These are phyloP conservation scores for Plasmopara muralis DNA, from an alignment of 352 stramenopile genomes.

Conservation along the genomic window DNA sequence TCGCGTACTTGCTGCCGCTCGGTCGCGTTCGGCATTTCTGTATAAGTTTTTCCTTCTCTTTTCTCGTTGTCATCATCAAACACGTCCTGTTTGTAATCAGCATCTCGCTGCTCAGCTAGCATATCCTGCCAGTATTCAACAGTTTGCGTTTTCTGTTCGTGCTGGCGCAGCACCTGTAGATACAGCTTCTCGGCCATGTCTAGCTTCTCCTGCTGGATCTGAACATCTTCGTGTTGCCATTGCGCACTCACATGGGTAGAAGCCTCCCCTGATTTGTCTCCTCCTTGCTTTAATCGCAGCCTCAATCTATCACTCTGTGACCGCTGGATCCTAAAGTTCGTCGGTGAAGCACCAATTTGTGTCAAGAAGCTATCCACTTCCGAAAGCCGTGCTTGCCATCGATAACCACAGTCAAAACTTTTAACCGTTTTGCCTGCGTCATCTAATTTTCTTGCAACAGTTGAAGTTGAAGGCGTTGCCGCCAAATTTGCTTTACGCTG, in stretches of 20 bases:
- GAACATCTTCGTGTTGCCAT: too few relatives aligned
- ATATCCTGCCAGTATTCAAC: slow-evolving; percentile 58
- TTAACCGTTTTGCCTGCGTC: slow-evolving; percentile 1
- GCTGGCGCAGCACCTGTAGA: slow-evolving; percentile 57
- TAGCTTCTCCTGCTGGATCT: too few relatives aligned
- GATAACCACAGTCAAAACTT: neutral
- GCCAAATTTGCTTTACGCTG: slow-evolving; percentile 1
- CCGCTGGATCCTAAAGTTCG: neutral
- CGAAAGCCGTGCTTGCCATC: slow-evolving; percentile 38
- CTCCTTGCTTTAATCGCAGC: slow-evolving; percentile 19
- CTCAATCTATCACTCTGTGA: slow-evolving; percentile 20
- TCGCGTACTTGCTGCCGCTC: slow-evolving; percentile 17
- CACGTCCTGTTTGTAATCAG: slow-evolving; percentile 22
- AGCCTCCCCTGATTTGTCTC: slow-evolving; percentile 1
- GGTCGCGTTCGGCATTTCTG: slow-evolving; percentile 5
- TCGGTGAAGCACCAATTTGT: slow-evolving; percentile 12
- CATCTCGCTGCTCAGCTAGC: slow-evolving; percentile 44
- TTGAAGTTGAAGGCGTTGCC: neutral
- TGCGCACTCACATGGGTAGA: neutral
- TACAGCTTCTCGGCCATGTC: slow-evolving; percentile 24
- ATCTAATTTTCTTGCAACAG: slow-evolving; percentile 4
- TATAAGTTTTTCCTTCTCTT: slow-evolving; percentile 6
- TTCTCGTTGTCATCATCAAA: slow-evolving; percentile 24
- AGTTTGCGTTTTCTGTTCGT: slow-evolving; percentile 64
- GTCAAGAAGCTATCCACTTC: slow-evolving; percentile 56